Base-by-base conservation (phyloP, 179 eudicot species). In the Spinacia oleracea region DNA sequence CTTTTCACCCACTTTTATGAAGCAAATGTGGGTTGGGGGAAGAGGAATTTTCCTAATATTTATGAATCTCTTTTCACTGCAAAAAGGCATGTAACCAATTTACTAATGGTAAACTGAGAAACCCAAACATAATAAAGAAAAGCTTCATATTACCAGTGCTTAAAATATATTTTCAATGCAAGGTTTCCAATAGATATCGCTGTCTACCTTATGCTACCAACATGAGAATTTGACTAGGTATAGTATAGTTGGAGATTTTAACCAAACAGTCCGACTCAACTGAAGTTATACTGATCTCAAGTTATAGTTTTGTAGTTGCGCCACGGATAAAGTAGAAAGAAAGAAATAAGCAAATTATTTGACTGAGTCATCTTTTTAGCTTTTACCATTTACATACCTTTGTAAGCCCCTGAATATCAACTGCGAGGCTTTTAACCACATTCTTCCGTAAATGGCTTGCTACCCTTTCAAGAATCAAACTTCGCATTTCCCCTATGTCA, bases 391-490 rank as follows among this genome's bases (percentile, higher is more conserved):
- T 15, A 46, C 73, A 56, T 81, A 95, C 98, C 98, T 89, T 89
- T 56, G 97, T 82, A 60, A 93, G 98, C 51, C 95, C 98, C 76
- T 85, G 97, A 58, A 93, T 87, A 84, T 95, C 91, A 78, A 95
- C 87, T 66, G 86, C 83, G 43, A 91, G 81, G 73, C 91, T 89
- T 80, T 90, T 88, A 38, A 84, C 60, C 58, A 82, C 80, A 73
- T 80, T 82, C 84, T 88, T 88, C 75, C 88, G 96, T 86, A 95
- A 89, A 72, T 90, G 95, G 63, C 78, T 81, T 35, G 98, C 98
- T 75, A 95, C 93, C 75, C 93, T 90, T 86, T 95, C 98, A 67
- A 95, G 92, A 82, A 93, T 89, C 83, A 90, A 82, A 83, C 88
- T 88, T 34, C 89, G 88, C 81, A 89, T 84, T 56, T 84, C 89